Evolutionary conservation across 129 eudicot genomes (phyloP).

Genomic region (Rutidosis leptorrhynchoides): DNA sequence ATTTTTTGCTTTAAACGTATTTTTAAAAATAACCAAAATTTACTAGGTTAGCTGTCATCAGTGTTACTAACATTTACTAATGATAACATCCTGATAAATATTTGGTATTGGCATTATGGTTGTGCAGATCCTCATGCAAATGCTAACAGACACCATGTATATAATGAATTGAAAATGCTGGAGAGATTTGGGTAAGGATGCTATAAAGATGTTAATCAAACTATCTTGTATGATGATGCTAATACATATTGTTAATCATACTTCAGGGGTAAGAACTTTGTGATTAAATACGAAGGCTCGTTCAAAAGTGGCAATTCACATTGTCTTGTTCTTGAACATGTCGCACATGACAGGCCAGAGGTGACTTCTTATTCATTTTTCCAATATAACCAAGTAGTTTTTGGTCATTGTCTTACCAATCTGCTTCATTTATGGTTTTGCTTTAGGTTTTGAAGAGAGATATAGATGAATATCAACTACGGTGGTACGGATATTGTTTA

Average conservation of each 20-base stretch:
- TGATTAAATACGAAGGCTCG: slow-evolving; percentile 81
- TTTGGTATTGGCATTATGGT: slow-evolving; percentile 24
- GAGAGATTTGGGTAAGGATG: slow-evolving; percentile 83
- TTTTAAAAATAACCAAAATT: slow-evolving; percentile 6
- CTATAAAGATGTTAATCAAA: slow-evolving; percentile 7
- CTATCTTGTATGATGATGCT: slow-evolving; percentile 5
- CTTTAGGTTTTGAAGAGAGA: slow-evolving; percentile 67
- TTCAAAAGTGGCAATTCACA: slow-evolving; percentile 61
- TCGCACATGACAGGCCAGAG: slow-evolving; percentile 94
- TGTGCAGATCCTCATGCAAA: slow-evolving; percentile 88
- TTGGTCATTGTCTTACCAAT: slow-evolving; percentile 17
- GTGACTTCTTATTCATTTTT: slow-evolving; percentile 31
- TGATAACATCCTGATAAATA: slow-evolving; percentile 8
- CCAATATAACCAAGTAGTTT: not conserved
- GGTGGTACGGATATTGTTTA: slow-evolving; percentile 91
- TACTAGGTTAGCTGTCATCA: not conserved
- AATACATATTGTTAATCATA: slow-evolving; percentile 20
- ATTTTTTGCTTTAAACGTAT: slow-evolving; percentile 13
- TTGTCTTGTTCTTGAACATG: slow-evolving; percentile 89
- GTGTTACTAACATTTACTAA: slow-evolving; percentile 10
- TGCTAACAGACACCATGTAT: slow-evolving; percentile 69
- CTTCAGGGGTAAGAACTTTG: slow-evolving; percentile 82
- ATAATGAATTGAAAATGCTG: slow-evolving; percentile 84
- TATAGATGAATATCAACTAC: slow-evolving; percentile 59
- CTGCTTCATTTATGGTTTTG: not conserved